These are phyloP conservation scores for Suhomyces sp. DNA, from an alignment of 805 yeast genomes.

Conservation along the genomic window DNA sequence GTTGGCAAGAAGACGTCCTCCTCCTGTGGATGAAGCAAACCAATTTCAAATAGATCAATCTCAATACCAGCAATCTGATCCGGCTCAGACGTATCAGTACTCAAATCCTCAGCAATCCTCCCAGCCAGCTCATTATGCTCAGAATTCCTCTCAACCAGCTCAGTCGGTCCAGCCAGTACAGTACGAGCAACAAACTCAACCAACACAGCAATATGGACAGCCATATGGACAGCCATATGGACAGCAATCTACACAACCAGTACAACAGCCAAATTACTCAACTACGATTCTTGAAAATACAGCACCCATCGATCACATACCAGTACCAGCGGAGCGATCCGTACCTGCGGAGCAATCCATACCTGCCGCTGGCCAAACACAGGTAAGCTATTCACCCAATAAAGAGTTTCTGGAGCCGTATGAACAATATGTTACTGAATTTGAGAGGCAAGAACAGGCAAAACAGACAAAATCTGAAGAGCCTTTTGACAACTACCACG, in stretches of 20 bases:
- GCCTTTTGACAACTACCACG: constrained; percentile 25
- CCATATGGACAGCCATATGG: neutral
- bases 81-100: neutral
- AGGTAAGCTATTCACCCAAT: neutral
- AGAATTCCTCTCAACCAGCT: neutral
- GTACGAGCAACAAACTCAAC: neutral
- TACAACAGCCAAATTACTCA: neutral
- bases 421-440: constrained; percentile 20
- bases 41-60: neutral
- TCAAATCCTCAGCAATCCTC: neutral
- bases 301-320: too few relatives aligned
- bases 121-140: neutral
- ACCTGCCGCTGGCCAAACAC: neutral
- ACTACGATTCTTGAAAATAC: neutral
- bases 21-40: neutral
- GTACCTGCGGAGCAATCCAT: neutral
- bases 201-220: neutral
- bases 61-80: neutral
- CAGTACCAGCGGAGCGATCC: neutral
- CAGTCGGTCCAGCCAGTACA: neutral
- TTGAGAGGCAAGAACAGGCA: constrained; percentile 12
- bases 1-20: neutral
- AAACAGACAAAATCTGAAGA: constrained; percentile 13
- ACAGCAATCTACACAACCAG: neutral
- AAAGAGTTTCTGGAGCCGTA: constrained; percentile 23